Evolutionary conservation across 352 stramenopile species (phyloP).

Genomic region (Pythium brachiatum): DNA sequence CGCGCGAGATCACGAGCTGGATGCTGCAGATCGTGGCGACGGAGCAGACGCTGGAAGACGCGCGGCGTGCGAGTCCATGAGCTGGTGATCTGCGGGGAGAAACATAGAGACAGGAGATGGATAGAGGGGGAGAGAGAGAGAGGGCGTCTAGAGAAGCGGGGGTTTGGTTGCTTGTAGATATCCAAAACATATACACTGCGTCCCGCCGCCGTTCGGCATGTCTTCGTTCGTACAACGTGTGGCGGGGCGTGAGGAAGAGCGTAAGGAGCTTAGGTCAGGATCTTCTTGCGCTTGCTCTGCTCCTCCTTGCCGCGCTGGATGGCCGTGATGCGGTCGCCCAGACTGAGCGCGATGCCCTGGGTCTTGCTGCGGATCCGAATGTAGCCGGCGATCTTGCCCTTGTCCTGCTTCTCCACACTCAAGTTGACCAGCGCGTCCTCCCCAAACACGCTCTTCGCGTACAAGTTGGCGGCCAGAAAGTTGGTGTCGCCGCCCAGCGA

Average conservation of each 20-base stretch:
- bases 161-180: conserved; percentile 20
- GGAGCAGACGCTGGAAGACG: conserved; percentile 2
- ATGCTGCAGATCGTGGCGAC: conserved; percentile 53
- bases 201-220: not conserved
- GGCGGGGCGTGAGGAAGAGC: not conserved
- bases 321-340: conserved; percentile 98
- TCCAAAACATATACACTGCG: conserved; percentile 17
- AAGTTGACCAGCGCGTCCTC: conserved; percentile 99
- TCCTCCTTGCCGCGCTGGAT: conserved; percentile 91
- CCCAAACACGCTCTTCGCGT: conserved; percentile 92
- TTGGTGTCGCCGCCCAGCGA: conserved; percentile 88
- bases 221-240: not conserved
- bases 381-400: conserved; percentile 96
- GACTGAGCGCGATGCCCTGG: conserved; percentile 98
- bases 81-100: not conserved
- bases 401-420: conserved; percentile 98
- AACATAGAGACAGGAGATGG: not conserved
- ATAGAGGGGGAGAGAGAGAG: not conserved
- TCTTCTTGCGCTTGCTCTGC: conserved; percentile 82
- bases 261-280: conserved; percentile 42
- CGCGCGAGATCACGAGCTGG: conserved; percentile 34
- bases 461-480: conserved; percentile 94
- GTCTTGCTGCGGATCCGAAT: conserved; percentile 99
- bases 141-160: conserved; percentile 1
- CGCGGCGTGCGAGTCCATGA: conserved; percentile 1